Conservation (phyloP, 192 early-diverging fungal genomes). For the Jimgerdemannia lactiflua region DNA sequence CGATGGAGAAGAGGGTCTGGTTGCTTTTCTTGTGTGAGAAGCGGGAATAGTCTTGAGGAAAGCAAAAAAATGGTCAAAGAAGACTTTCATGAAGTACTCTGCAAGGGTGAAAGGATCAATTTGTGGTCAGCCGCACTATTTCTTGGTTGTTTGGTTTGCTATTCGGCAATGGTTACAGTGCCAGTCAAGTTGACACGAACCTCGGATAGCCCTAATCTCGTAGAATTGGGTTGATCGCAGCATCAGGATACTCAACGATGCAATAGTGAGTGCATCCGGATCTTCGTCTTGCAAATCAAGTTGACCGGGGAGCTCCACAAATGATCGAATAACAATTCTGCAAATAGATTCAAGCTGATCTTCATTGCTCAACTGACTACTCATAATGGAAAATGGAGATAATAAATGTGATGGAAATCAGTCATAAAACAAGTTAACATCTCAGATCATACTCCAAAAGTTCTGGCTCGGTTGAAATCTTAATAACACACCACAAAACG, state of each 20-base stretch:
- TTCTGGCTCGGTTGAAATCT: too few species aligned
- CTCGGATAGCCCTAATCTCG: constrained; percentile 39
- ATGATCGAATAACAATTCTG: constrained; percentile 19
- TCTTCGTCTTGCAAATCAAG: background rate
- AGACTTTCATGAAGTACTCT: constrained; percentile 17
- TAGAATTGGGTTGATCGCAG: constrained; percentile 47
- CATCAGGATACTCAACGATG: constrained; percentile 30
- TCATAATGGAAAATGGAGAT: background rate
- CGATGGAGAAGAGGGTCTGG: background rate
- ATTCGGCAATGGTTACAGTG: too few species aligned
- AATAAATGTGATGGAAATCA: background rate
- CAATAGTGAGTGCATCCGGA: constrained; percentile 14
- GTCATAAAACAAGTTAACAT: background rate
- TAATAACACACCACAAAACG: constrained; percentile 26
- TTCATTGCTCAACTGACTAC: constrained; percentile 24
- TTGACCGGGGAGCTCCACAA: background rate
- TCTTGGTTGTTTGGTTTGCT: too few species aligned
- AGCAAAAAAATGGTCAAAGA: constrained; percentile 5
- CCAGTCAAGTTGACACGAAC: constrained; percentile 1
- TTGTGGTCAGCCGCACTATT: background rate
- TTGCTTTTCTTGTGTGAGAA: background rate
- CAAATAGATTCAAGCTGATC: constrained; percentile 28
- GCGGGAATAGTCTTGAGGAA: constrained; percentile 6
- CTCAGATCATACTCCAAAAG: background rate
- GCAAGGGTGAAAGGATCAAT: background rate